Evolutionary conservation across 306 rosid species (phyloP), one percentile per base, ranked within the genome.

Genomic region (Begonia peltatifolia): DNA sequence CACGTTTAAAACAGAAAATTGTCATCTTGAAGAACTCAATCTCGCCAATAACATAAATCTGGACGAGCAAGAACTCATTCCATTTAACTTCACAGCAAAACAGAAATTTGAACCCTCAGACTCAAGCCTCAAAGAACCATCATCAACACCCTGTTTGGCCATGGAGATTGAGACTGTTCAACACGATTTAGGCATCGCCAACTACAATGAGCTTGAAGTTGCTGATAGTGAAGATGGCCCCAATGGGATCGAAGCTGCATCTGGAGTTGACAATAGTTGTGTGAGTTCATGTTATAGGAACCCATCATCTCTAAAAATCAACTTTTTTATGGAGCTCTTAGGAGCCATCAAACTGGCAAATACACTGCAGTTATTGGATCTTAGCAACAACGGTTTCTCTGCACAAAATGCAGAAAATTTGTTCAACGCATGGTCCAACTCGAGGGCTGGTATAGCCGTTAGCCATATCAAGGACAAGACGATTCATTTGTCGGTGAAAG

Each of bases 181-280:
- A 60, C 79, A 55, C 54, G 67, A 48, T 44, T 36, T 68, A 48
- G 62, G 67, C 59, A 12, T 66, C 41, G 59, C 30, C 53, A 75
- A 71, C 9, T 51, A 41, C 61, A 48, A 63, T 62, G 73, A 56
- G 54, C 79, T 85, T 49, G 92, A 78, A 76, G 84, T 85, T 72
- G 85, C 87, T 53, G 92, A 83, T 56, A 83, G 94, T 66, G 99
- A 80, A 75, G 92, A 86, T 30, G 65, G n/a, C 47, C 71, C 50
- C 14, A 70, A 25, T 41, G 67, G 61, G 61, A 74, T 46, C 18
- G 80, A 66, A 65, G 74, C 73, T 36, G 73, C 76, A 55, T 74
- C 81, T 16, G 90, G 79, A 68, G 44, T 68, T 9, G 81, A 78
- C 4, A 82, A 74, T 71, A 79, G 79, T 56, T 71, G 80, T 75